Evolutionary conservation across 2,329 filamentous ascomycete species (phyloP), one percentile per base, ranked within the genome.

Genomic region (Neonectria hederae): DNA sequence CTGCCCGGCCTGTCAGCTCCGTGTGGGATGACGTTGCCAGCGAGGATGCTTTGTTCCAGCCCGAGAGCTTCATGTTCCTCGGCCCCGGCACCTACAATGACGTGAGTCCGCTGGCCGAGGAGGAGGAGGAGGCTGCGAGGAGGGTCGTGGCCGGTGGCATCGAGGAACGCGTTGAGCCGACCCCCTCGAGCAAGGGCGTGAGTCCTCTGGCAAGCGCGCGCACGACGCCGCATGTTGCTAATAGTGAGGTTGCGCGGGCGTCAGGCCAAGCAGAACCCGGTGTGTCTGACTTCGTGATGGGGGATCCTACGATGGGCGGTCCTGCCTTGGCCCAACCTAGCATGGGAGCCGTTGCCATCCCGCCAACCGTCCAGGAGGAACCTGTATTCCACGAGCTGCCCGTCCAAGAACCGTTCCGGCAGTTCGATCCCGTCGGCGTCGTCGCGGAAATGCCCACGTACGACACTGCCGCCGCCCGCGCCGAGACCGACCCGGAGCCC

Each of bases 41-140:
- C 32, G 65, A 64, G 30, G 69, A 76, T 45, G 78, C 69, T 2
- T 83, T 84, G 61, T 86, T 86, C 63, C 83, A 85, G 64, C 83
- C 83, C 3, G 84, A 85, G 65, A 82, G 78, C 65, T 84, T 86
- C 66, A 85, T 85, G 80, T 86, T 82, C 66, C 79, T 86, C 17
- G 84, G 84, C 0, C 82, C 84, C 0, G 83, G 81, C 2, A 73
- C 76, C 2, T 82, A 83, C 67, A 80, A 71, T 26, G 83, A 85
- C 55, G 75, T 83, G n/a, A 84, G 80, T 48, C 81, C 83, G 0
- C 55, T 82, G 28, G 76, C 67, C 0, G 79, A 81, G 26, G 79
- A 82, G 53, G 80, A 83, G 32, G 79, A 79, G 4, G 70, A 76
- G 59, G 73, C 72, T 35, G 75, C 76, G 10, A 73, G 69, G 65